Evolutionary conservation across 164 flowering plant species (phyloP).

Genomic region (Pachysandra terminalis): DNA sequence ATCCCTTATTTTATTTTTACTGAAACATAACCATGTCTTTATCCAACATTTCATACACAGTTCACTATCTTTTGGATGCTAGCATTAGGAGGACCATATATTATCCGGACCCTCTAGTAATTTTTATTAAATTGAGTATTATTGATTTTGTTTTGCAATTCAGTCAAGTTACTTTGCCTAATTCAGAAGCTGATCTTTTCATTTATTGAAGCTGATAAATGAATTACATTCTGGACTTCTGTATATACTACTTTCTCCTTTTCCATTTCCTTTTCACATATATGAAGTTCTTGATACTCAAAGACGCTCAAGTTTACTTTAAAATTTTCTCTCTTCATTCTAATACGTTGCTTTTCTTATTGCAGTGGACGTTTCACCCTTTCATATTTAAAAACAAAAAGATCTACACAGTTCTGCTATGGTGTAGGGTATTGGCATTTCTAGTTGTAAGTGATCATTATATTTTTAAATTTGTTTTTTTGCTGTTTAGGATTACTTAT

Average conservation of each 20-base stretch:
- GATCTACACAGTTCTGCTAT: slow-evolving; percentile 87
- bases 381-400: slow-evolving; percentile 85
- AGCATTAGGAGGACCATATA: neutral
- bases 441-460: slow-evolving; percentile 68
- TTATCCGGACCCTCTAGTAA: neutral
- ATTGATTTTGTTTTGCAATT: neutral
- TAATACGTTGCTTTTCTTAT: slow-evolving; percentile 17
- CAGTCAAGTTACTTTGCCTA: neutral
- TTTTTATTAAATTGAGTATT: neutral
- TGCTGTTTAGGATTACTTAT: neutral
- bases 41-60: neutral
- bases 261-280: neutral
- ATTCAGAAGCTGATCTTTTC: neutral
- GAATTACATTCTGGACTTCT: too few relatives aligned
- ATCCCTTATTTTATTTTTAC: too few relatives aligned
- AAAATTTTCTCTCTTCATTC: neutral
- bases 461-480: neutral
- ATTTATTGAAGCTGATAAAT: neutral
- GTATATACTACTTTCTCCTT: neutral
- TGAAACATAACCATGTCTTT: too few relatives aligned
- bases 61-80: neutral
- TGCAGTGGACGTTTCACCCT: slow-evolving; percentile 99
- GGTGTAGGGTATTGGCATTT: slow-evolving; percentile 97
- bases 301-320: neutral
- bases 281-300: neutral